Evolutionary conservation across 1,139 yeast species (phyloP), one percentile per base, ranked within the genome.

Genomic region (Saccharomyces hybrid): DNA sequence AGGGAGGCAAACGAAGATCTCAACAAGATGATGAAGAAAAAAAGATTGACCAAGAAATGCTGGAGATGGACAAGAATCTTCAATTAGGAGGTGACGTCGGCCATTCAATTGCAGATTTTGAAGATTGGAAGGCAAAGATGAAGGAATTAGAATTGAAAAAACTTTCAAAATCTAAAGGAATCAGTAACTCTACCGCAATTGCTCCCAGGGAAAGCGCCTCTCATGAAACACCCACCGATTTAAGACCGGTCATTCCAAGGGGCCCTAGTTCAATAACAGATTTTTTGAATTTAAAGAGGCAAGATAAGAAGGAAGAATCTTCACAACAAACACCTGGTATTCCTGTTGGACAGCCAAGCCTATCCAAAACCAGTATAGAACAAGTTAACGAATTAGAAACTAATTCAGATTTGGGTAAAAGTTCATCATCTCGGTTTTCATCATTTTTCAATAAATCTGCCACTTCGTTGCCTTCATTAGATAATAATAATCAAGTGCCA

Each of bases 61-160:
- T 46, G 58, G 57, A 46, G 61, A 63, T 51, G 42, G 51, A n/a
- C 47, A 51, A 29, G 54, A 51, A 29, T 50, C 41, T 47, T 53
- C 56, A 27, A 51, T 47, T 25, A 50, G 51, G 68, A 54, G 70
- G 64, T 26, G 68, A 69, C 51, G 67, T 74, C 54, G 70, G 77
- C 69, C 82, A 79, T 57, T 78, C 87, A 1, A 84, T 84, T 23
- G 83, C 82, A 53, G 93, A 85, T 62, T 85, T 85, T 64, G 95
- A 85, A 67, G 76, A 76, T 57, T 85, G 90, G 88, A 84, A 83
- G 68, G 74, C 79, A 51, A 76, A 76, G 63, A 80, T 82, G 83
- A 79, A 78, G 60, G 73, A 75, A 52, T 80, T 82, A 64, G 85
- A 83, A 52, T 76, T 77, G 49, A 76, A 73, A 56, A 77, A 76